A percentile compares a stretch with the other conserved stretches of the same genome.
These are phyloP conservation scores for Leishmania amazonensis DNA, from an alignment of 208 protist genomes.

Conservation along the genomic window DNA sequence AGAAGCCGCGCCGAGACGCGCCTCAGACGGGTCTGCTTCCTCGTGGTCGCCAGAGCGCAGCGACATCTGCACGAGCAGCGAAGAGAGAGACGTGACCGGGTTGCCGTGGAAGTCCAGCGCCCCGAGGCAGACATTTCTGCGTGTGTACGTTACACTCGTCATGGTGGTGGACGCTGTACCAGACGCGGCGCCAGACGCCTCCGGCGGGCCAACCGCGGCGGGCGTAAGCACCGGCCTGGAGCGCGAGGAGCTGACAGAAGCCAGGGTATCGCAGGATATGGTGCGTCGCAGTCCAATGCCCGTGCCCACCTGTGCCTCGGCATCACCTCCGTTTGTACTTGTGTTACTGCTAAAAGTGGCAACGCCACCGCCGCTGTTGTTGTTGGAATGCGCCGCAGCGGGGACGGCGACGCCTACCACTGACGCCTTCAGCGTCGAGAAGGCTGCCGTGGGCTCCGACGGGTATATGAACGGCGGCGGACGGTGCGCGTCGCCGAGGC, in stretches of 20 bases:
- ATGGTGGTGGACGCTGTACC: slow-evolving; percentile 24
- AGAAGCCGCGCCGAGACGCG: not conserved
- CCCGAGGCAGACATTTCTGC: slow-evolving; percentile 34
- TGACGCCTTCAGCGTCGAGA: slow-evolving; percentile 12
- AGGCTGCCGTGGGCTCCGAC: not conserved
- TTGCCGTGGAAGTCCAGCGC: slow-evolving; percentile 29
- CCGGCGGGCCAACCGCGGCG: slow-evolving; percentile 5
- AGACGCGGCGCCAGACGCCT: not conserved
- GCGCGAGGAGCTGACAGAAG: slow-evolving; percentile 24
- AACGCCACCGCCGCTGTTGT: not conserved
- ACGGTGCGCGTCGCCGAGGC: not conserved
- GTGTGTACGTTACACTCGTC: slow-evolving; percentile 37
- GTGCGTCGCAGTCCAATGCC: slow-evolving; percentile 3
- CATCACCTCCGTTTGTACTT: not conserved
- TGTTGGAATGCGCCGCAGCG: not conserved
- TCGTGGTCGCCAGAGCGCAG: slow-evolving; percentile 27
- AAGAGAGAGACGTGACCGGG: slow-evolving; percentile 36
- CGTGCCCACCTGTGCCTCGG: not conserved
- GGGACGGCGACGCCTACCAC: not conserved
- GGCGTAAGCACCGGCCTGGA: slow-evolving; percentile 23
- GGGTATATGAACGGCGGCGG: not conserved
- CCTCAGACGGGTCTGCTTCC: slow-evolving; percentile 18
- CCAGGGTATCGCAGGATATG: slow-evolving; percentile 19
- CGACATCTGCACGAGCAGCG: slow-evolving; percentile 31
- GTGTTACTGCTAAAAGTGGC: not conserved